Evolutionary conservation across 257 asterid genomes (phyloP).

Genomic region (Petrea volubilis): DNA sequence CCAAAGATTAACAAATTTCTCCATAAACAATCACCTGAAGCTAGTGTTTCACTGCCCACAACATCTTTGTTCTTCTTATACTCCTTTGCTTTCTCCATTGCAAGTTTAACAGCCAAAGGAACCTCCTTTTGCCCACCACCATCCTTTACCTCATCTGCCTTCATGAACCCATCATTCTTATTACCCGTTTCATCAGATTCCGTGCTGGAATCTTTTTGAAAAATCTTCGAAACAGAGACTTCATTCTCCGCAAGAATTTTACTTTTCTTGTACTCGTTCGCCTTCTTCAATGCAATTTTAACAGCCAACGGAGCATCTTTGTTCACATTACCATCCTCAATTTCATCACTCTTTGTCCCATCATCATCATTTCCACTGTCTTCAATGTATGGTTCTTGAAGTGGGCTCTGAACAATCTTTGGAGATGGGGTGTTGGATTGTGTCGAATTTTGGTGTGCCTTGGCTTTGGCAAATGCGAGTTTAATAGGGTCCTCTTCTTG

Average conservation of each 20-base stretch:
- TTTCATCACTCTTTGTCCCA: neutral
- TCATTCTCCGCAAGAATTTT: constrained; percentile 23
- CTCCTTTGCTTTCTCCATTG: constrained; percentile 60
- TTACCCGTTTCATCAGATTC: constrained; percentile 18
- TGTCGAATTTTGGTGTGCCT: constrained; percentile 47
- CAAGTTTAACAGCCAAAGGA: constrained; percentile 43
- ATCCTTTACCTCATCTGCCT: constrained; percentile 18
- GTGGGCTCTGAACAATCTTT: constrained; percentile 23
- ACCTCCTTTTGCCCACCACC: constrained; percentile 34
- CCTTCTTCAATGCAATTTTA: constrained; percentile 54
- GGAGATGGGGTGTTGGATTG: constrained; percentile 35
- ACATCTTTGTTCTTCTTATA: constrained; percentile 46
- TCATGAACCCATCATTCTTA: neutral
- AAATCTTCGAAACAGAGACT: constrained; percentile 20
- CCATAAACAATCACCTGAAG: constrained; percentile 45
- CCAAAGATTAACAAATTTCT: neutral
- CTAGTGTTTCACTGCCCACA: constrained; percentile 19
- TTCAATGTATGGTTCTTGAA: constrained; percentile 23
- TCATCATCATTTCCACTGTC: neutral
- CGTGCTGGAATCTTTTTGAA: constrained; percentile 12
- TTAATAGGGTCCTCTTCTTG: constrained; percentile 52
- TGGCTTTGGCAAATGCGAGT: constrained; percentile 66
- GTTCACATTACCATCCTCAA: constrained; percentile 19
- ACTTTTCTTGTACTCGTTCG: constrained; percentile 41
- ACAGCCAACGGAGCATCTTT: constrained; percentile 47